A percentile compares a stretch with the other conserved stretches of the same genome.
Evolutionary conservation across 164 flowering plant species (phyloP).

Genomic region (Warburgia ugandensis): DNA sequence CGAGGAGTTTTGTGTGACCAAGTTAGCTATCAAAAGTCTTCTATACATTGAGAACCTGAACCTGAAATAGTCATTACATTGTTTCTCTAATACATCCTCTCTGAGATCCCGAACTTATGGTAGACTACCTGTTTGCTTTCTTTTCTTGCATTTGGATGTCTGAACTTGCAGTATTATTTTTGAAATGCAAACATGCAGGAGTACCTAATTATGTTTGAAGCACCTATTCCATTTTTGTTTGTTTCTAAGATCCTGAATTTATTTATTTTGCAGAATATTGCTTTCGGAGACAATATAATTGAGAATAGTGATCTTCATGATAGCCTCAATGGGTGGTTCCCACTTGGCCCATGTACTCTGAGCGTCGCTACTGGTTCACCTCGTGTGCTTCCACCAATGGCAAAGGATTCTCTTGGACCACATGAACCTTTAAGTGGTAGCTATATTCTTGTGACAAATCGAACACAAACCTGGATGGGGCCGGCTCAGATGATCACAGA

Average conservation of each 20-base stretch:
- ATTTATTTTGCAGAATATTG: conserved; percentile 43
- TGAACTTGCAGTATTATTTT: no score
- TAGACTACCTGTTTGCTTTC: no score
- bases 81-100: no score
- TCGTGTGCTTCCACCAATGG: conserved; percentile 77
- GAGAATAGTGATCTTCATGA: conserved; percentile 58
- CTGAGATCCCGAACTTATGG: no score
- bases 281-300: conserved; percentile 68
- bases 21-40: no score
- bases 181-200: no score
- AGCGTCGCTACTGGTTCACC: conserved; percentile 68
- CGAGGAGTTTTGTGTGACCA: no score
- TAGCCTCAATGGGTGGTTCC: conserved; percentile 74
- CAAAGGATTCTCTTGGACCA: conserved; percentile 71
- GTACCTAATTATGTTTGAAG: neutral
- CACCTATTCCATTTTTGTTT: neutral
- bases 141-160: no score
- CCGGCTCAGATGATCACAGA: conserved; percentile 95
- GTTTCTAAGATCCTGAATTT: neutral
- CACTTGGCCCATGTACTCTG: conserved; percentile 79
- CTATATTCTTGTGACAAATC: conserved; percentile 70
- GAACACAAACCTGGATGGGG: conserved; percentile 94
- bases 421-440: conserved; percentile 72
- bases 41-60: no score
- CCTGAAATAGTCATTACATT: no score